These are phyloP conservation scores for slime mould (Dictyostelium discoideum) DNA, from an alignment of 78 protist genomes.

Conservation along the genomic window DNA sequence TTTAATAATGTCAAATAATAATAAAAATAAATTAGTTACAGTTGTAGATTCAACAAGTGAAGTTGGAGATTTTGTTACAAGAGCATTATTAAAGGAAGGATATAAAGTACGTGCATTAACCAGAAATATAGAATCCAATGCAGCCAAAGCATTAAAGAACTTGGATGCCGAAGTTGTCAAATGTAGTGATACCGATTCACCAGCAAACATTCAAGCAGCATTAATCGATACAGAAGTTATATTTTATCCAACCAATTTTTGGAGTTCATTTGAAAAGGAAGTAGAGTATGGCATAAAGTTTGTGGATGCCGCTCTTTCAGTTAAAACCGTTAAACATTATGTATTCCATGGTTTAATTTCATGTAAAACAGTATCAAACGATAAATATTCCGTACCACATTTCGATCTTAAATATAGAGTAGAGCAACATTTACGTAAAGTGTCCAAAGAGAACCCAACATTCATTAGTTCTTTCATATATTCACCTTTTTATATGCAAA, in stretches of 20 bases:
- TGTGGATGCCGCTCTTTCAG: conserved; percentile 26
- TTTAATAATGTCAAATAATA: not conserved
- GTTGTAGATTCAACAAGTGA: conserved; percentile 48
- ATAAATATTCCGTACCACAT: not conserved
- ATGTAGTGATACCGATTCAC: not conserved
- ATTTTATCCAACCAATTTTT: conserved; percentile 31
- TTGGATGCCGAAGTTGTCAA: conserved; percentile 21
- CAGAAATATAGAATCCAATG: not conserved
- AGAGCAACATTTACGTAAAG: not conserved
- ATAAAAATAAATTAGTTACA: conserved; percentile 2
- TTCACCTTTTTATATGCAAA: conserved; percentile 27
- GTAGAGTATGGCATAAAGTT: not conserved
- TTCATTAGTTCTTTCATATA: conserved; percentile 5
- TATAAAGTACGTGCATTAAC: conserved; percentile 48
- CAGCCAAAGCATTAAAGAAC: conserved; percentile 3
- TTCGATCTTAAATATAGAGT: conserved; percentile 20
- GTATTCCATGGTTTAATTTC: conserved; percentile 5
- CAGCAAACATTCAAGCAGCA: not conserved
- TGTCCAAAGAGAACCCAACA: not conserved
- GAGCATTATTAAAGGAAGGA: conserved; percentile 5
- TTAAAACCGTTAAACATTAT: conserved; percentile 7
- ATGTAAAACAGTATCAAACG: not conserved
- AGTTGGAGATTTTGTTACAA: conserved; percentile 14
- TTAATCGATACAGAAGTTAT: conserved; percentile 11
- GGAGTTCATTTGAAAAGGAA: not conserved